phyloP scores from a whole-genome alignment of 2,329 filamentous ascomycete genomes.

The Passalora sequoiae region DNA sequence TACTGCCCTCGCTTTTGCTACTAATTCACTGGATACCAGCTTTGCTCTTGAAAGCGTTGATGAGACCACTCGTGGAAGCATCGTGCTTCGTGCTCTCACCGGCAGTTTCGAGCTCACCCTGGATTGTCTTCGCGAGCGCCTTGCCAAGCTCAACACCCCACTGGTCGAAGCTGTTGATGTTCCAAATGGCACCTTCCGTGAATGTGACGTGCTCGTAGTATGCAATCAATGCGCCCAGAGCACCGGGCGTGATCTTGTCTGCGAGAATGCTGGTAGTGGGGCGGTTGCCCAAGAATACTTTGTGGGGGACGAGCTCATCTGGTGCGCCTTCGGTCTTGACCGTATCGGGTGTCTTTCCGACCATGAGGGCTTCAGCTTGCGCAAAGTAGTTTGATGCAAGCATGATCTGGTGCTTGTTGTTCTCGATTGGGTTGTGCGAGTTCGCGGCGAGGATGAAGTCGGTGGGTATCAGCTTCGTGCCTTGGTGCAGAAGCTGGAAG shows the following conservation, averaged over 20 bases:
- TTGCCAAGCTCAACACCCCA: constrained; percentile 99
- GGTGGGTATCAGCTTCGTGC: constrained; percentile 95
- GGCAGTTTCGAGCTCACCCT: constrained; percentile 72
- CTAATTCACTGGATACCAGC: constrained; percentile 26
- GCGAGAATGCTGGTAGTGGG: constrained; percentile 94
- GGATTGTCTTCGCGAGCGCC: constrained; percentile 70
- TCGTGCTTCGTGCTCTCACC: constrained; percentile 72
- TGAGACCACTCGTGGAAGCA: constrained; percentile 78
- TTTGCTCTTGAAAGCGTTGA: constrained; percentile 87
- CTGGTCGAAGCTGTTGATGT: constrained; percentile 99
- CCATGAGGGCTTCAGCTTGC: constrained; percentile 80
- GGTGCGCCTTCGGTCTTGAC: constrained; percentile 70
- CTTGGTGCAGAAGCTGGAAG: constrained; percentile 99
- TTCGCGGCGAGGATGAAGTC: constrained; percentile 97
- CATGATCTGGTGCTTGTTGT: constrained; percentile 96
- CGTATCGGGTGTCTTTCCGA: constrained; percentile 77
- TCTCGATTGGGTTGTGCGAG: constrained; percentile 90
- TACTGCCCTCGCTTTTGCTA: neutral
- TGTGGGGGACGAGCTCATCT: constrained; percentile 83
- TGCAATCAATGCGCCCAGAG: constrained; percentile 89
- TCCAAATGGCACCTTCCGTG: constrained; percentile 95
- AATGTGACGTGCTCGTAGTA: constrained; percentile 99
- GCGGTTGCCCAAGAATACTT: constrained; percentile 97
- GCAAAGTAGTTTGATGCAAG: constrained; percentile 88
- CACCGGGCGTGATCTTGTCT: constrained; percentile 86